Evolutionary conservation across 2,329 filamentous ascomycete genomes (phyloP), one percentile per base, ranked within the genome.

Genomic region (Berkeleyomyces rouxiae): DNA sequence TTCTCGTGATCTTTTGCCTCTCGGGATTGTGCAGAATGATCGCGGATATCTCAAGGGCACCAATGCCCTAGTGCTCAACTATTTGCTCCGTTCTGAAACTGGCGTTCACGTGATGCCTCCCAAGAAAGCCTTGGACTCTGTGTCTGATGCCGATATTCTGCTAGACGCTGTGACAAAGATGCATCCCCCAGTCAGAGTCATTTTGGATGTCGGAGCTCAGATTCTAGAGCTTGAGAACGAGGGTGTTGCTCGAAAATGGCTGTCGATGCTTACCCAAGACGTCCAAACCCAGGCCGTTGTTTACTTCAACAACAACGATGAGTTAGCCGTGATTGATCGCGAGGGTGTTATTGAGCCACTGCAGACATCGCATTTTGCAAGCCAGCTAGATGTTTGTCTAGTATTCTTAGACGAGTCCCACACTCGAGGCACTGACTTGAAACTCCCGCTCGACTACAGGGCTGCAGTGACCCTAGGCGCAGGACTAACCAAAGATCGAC

Each of bases 341-440:
- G 70, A 71, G 3, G 79, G 76, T 0, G 68, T 69, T 0, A 66
- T 76, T 0, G 79, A 83, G 44, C 68, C 71, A 0, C 73, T 90
- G 0, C 76, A 79, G 3, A 77, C 74, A 0, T 90, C 87, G 0
- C 77, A 83, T 0, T 88, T 81, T 67, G 71, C 73, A 0, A 73
- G 76, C 0, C 77, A 83, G 4, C 70, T 86, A 0, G 80, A 82
- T 4, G 67, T 66, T 0, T 90, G 86, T 62, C 69, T 88, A 0
- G 75, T 90, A 0, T 90, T 84, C 61, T 74, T 91, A 0, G 86
- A 90, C 59, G 82, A 90, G 63, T 78, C 80, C 0, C 86, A 90
- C 65, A 88, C 86, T 0, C 71, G 86, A 65, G 86, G 87, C 0
- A 88, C 79, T 0, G 86, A 91, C 66, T 68, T 90, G 0, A 80